These are phyloP conservation scores for Trichoderma brevicompactum DNA, from an alignment of 2,329 filamentous ascomycete species.

Conservation along the genomic window DNA sequence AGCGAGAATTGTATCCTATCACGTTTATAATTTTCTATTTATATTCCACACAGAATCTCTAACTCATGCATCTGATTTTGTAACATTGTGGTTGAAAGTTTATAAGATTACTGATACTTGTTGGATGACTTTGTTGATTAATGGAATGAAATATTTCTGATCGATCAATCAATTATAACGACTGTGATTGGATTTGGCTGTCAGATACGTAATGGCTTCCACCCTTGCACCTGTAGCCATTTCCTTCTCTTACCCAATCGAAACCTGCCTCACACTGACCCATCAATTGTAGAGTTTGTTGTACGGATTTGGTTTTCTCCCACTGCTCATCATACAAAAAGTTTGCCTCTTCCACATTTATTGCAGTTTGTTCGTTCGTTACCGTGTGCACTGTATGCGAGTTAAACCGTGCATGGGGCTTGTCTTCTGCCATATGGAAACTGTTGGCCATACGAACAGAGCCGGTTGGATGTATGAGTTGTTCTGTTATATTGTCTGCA, in stretches of 20 bases:
- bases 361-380: neutral
- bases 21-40: too few relatives aligned
- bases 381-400: neutral
- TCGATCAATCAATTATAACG: too few relatives aligned
- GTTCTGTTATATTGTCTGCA: neutral
- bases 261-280: slow-evolving; percentile 7
- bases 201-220: slow-evolving; percentile 10
- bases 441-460: neutral
- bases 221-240: slow-evolving; percentile 4
- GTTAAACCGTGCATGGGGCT: neutral
- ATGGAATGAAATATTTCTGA: too few relatives aligned
- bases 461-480: neutral
- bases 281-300: neutral
- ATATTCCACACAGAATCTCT: too few relatives aligned
- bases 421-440: neutral
- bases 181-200: neutral
- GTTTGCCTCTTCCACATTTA: neutral
- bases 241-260: slow-evolving; percentile 13
- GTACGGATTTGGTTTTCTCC: neutral
- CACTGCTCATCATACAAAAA: neutral
- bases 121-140: too few relatives aligned
- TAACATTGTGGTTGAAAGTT: too few relatives aligned
- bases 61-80: too few relatives aligned
- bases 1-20: too few relatives aligned
- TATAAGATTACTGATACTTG: too few relatives aligned